Conservation (phyloP, 163 green algal species). For the Scenedesmus sp. region DNA sequence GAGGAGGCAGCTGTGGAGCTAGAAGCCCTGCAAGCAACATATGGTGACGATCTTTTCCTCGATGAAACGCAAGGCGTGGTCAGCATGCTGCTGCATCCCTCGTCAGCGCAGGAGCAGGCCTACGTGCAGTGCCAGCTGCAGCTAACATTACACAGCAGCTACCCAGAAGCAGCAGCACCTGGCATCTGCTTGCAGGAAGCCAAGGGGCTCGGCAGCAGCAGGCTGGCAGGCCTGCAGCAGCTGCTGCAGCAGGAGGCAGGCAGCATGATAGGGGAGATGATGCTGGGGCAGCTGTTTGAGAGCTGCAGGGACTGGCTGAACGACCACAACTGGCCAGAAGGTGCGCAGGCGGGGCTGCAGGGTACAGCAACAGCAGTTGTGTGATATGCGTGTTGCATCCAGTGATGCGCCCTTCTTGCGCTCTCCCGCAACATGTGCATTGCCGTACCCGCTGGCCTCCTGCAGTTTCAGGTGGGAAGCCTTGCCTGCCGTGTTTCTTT, state of each 20-base stretch:
- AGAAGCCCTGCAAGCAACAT: conserved; percentile 34
- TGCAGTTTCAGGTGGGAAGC: too few relatives aligned
- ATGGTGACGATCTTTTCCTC: conserved; percentile 5
- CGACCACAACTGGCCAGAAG: conserved; percentile 32
- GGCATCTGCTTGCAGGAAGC: conserved; percentile 1
- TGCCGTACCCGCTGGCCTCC: too few relatives aligned
- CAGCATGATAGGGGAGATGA: conserved; percentile 31
- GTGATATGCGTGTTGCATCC: neutral
- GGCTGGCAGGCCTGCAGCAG: neutral
- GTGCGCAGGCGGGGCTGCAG: neutral
- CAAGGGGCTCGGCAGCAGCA: neutral
- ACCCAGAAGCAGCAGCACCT: conserved; percentile 12
- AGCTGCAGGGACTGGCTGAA: conserved; percentile 6
- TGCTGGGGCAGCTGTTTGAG: conserved; percentile 44
- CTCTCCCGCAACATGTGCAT: too few relatives aligned
- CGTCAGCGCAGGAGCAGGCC: neutral
- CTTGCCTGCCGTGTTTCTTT: too few relatives aligned
- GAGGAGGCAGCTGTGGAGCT: conserved; percentile 24
- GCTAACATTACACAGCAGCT: neutral
- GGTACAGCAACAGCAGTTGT: neutral
- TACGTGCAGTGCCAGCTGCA: conserved; percentile 27
- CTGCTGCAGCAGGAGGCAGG: conserved; percentile 23
- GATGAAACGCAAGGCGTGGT: neutral
- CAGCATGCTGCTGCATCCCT: conserved; percentile 9
- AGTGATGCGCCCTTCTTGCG: neutral